Conservation (phyloP, 257 asterid genomes). For the Solanum okadae region DNA sequence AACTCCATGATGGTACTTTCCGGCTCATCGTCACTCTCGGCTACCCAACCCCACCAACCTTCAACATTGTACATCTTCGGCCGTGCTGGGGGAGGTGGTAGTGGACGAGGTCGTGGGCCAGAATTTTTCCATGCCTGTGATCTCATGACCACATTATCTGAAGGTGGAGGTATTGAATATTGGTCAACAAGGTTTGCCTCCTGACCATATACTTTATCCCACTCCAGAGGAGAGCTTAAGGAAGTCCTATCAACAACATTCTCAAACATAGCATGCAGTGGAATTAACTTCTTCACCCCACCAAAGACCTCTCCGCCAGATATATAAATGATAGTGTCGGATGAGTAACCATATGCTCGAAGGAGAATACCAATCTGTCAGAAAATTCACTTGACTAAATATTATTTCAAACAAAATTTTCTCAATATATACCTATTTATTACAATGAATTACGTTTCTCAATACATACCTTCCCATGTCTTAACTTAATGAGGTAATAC, state of each 20-base stretch:
- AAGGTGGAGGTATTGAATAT: slow-evolving; percentile 31
- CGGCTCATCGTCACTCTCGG: slow-evolving; percentile 94
- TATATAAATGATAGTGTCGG: slow-evolving; percentile 75
- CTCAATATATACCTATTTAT: neutral
- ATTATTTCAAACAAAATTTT: neutral
- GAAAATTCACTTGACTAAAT: neutral
- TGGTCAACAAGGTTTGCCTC: slow-evolving; percentile 71
- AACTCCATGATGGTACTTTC: slow-evolving; percentile 89
- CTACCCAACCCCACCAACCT: slow-evolving; percentile 99
- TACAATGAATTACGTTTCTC: neutral
- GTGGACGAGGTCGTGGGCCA: slow-evolving; percentile 87
- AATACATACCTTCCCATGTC: neutral
- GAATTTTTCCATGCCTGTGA: slow-evolving; percentile 44
- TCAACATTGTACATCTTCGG: slow-evolving; percentile 76
- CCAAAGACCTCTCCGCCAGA: slow-evolving; percentile 98
- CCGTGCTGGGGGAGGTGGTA: slow-evolving; percentile 92
- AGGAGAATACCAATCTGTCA: slow-evolving; percentile 86
- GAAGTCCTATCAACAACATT: slow-evolving; percentile 91
- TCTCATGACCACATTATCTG: slow-evolving; percentile 36
- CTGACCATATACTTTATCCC: slow-evolving; percentile 69
- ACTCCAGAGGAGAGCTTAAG: slow-evolving; percentile 64
- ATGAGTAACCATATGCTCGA: slow-evolving; percentile 81
- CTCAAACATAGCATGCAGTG: slow-evolving; percentile 91
- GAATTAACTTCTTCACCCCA: slow-evolving; percentile 88
- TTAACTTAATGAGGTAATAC: neutral